These are phyloP conservation scores for Flaveria floridana DNA, from an alignment of 140 eudicot genomes.

Conservation along the genomic window DNA sequence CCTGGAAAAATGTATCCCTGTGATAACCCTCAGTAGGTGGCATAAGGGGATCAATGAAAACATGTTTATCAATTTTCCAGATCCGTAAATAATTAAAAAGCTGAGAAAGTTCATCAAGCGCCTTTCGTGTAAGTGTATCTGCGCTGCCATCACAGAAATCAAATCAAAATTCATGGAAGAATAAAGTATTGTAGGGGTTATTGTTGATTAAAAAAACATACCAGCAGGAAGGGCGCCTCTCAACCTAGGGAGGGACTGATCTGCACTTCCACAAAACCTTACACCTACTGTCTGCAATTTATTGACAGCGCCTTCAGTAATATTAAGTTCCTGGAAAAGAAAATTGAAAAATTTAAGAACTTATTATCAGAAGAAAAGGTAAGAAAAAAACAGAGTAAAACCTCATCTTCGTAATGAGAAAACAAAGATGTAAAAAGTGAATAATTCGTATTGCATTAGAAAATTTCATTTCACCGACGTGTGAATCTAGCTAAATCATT, in stretches of 20 bases:
- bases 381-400: neutral
- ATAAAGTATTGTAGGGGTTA: neutral
- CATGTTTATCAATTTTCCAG: constrained; percentile 67
- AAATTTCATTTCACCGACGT: too few species aligned
- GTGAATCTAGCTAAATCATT: too few species aligned
- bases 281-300: constrained; percentile 84
- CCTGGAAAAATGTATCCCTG: constrained; percentile 87
- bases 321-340: constrained; percentile 72
- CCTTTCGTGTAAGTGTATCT: constrained; percentile 79
- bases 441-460: too few species aligned
- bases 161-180: constrained; percentile 19
- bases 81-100: constrained; percentile 66
- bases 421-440: too few species aligned
- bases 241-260: constrained; percentile 85
- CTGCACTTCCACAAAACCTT: constrained; percentile 88
- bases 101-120: constrained; percentile 88
- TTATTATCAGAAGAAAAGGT: neutral
- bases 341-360: neutral
- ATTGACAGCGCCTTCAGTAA: constrained; percentile 73
- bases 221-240: constrained; percentile 97
- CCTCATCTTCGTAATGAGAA: too few species aligned
- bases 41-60: constrained; percentile 82
- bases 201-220: constrained; percentile 36
- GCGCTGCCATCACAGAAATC: constrained; percentile 26
- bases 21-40: constrained; percentile 88